Evolutionary conservation across 1,284 basidiomycete species (phyloP).

Genomic region (Rhodotorula sp.): DNA sequence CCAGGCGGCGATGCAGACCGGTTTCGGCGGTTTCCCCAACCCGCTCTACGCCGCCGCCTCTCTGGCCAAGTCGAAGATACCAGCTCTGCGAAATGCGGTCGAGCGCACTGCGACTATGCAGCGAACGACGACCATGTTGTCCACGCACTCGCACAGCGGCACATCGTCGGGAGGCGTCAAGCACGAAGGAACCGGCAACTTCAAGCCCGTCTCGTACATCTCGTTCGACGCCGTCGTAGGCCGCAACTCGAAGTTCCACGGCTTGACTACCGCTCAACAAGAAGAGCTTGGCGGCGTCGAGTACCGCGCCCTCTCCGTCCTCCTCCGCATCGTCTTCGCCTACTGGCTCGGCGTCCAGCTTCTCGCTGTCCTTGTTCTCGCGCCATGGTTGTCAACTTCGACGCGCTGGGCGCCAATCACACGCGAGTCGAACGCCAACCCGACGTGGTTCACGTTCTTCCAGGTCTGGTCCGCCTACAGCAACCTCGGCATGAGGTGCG

Average conservation of each 20-base stretch:
- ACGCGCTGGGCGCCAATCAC: conserved; percentile 9
- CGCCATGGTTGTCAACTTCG: conserved; percentile 65
- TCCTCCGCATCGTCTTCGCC: conserved; percentile 50
- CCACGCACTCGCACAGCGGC: conserved; percentile 42
- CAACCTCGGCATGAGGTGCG: conserved; percentile 68
- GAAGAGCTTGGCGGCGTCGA: conserved; percentile 94
- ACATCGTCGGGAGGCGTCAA: conserved; percentile 32
- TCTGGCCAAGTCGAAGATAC: conserved; percentile 52
- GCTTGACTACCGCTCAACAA: conserved; percentile 75
- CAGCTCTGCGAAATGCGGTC: conserved; percentile 20
- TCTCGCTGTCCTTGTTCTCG: conserved; percentile 67
- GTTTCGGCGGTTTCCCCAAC: conserved; percentile 87
- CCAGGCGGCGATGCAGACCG: conserved; percentile 51
- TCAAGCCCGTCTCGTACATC: conserved; percentile 70
- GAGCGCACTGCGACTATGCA: conserved; percentile 67
- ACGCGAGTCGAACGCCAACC: conserved; percentile 10
- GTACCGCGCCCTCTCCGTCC: conserved; percentile 58
- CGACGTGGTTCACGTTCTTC: conserved; percentile 73
- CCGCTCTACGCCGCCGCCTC: conserved; percentile 60
- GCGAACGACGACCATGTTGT: conserved; percentile 62
- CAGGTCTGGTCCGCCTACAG: conserved; percentile 86
- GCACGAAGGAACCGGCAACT: conserved; percentile 27
- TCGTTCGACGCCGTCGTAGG: conserved; percentile 81
- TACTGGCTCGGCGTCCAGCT: conserved; percentile 69
- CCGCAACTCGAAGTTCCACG: conserved; percentile 81